These are phyloP conservation scores for Cordia subcordata DNA, from an alignment of 257 asterid genomes.

Conservation along the genomic window DNA sequence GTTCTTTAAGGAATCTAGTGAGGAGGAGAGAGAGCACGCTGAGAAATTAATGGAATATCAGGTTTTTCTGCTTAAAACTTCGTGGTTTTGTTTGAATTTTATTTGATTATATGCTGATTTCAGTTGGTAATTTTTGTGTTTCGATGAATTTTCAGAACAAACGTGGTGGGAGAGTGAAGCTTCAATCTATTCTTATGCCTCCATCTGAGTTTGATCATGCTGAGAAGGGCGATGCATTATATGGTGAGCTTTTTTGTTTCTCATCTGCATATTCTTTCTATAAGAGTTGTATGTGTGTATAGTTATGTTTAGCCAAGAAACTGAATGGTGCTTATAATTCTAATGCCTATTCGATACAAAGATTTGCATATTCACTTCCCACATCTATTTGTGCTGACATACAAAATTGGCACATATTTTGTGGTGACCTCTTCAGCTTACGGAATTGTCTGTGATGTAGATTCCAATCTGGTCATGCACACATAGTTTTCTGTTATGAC, in stretches of 20 bases:
- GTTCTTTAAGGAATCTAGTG: constrained; percentile 4
- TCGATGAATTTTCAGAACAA: constrained; percentile 1
- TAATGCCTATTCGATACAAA: not conserved
- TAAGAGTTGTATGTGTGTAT: not conserved
- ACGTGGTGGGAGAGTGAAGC: constrained; percentile 19
- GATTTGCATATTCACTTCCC: too few species aligned
- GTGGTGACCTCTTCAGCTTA: too few species aligned
- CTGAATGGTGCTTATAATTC: not conserved
- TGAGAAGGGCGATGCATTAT: constrained; percentile 26
- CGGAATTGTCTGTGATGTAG: too few species aligned
- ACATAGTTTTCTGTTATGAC: too few species aligned
- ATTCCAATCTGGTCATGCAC: too few species aligned
- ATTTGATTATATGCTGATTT: not conserved
- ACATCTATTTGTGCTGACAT: too few species aligned
- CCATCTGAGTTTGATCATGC: constrained; percentile 19
- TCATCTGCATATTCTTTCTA: not conserved
- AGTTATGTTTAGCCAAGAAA: not conserved
- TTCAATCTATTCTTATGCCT: constrained; percentile 19
- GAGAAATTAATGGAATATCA: constrained; percentile 6
- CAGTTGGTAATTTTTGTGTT: not conserved
- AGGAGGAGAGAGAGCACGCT: constrained; percentile 1
- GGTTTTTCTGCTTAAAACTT: not conserved
- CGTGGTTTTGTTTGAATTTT: not conserved
- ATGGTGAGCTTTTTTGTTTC: constrained; percentile 9
- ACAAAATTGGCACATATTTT: too few species aligned